Evolutionary conservation across 2,329 filamentous ascomycete species (phyloP).

Genomic region (Ophiostoma angusticollis): DNA sequence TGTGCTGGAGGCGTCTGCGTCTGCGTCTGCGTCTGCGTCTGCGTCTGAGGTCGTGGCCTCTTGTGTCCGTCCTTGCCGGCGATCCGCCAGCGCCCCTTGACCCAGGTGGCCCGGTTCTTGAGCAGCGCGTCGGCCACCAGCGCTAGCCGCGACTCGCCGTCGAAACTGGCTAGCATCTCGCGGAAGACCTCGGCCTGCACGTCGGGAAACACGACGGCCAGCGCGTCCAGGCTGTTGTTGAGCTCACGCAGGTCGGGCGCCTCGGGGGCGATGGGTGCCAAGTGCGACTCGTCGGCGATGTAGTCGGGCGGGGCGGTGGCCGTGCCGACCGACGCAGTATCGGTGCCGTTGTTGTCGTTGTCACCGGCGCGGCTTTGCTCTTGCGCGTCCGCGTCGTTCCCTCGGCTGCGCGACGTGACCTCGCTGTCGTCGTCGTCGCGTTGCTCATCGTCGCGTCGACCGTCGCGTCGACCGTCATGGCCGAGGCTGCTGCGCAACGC

Average conservation of each 20-base stretch:
- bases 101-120: conserved; percentile 57
- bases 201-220: conserved; percentile 64
- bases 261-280: conserved; percentile 35
- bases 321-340: conserved; percentile 3
- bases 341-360: background rate
- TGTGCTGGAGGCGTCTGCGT: no score
- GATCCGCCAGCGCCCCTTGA: conserved; percentile 53
- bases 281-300: conserved; percentile 43
- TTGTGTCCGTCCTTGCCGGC: conserved; percentile 24
- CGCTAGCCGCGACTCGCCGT: conserved; percentile 62
- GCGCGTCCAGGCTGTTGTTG: conserved; percentile 54
- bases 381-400: background rate
- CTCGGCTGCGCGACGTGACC: no score
- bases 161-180: conserved; percentile 64
- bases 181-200: conserved; percentile 73
- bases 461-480: no score
- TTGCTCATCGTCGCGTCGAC: no score
- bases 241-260: conserved; percentile 53
- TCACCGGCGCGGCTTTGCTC: background rate
- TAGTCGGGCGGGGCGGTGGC: conserved; percentile 25
- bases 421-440: no score
- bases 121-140: conserved; percentile 66
- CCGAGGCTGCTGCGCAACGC: conserved; percentile 10
- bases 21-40: conserved; percentile 1
- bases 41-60: conserved; percentile 10